Evolutionary conservation across 1,284 basidiomycete genomes (phyloP).

Genomic region (Cutaneotrichosporon curvatum): DNA sequence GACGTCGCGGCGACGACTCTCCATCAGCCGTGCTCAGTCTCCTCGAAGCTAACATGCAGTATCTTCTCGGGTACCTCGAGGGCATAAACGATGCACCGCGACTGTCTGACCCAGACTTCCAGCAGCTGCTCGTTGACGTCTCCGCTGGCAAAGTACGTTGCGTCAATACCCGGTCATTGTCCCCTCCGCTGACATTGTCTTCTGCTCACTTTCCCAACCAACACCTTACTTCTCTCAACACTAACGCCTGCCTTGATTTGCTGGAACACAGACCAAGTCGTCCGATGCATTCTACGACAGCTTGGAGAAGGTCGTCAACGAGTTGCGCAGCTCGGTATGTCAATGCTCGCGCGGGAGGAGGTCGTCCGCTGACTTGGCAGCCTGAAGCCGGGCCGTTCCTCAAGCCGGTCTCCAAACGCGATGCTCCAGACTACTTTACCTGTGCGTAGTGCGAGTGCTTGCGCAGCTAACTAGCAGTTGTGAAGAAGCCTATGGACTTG

Average conservation of each 20-base stretch:
- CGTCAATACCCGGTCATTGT: conserved; percentile 2
- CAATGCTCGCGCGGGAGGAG: neutral
- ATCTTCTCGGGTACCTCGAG: conserved; percentile 47
- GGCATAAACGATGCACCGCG: conserved; percentile 41
- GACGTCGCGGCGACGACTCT: no score
- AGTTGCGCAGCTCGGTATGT: conserved; percentile 72
- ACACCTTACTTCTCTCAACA: no score
- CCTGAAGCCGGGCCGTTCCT: conserved; percentile 81
- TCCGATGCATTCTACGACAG: conserved; percentile 87
- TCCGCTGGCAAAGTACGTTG: conserved; percentile 44
- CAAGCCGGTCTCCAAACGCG: conserved; percentile 75
- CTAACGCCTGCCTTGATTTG: neutral
- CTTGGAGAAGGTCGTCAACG: conserved; percentile 73
- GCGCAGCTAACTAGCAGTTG: conserved; percentile 54
- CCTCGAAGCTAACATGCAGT: conserved; percentile 30
- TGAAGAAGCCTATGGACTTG: conserved; percentile 88
- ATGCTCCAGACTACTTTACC: conserved; percentile 80
- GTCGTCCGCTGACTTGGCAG: conserved; percentile 45
- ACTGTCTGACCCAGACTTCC: conserved; percentile 43
- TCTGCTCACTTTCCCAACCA: neutral
- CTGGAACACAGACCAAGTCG: conserved; percentile 49
- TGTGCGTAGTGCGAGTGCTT: conserved; percentile 48
- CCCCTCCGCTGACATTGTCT: no score
- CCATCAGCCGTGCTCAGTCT: neutral
- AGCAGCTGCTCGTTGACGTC: conserved; percentile 45